Evolutionary conservation across 139 green algal genomes (phyloP).

Genomic region (Eudorina sp.): DNA sequence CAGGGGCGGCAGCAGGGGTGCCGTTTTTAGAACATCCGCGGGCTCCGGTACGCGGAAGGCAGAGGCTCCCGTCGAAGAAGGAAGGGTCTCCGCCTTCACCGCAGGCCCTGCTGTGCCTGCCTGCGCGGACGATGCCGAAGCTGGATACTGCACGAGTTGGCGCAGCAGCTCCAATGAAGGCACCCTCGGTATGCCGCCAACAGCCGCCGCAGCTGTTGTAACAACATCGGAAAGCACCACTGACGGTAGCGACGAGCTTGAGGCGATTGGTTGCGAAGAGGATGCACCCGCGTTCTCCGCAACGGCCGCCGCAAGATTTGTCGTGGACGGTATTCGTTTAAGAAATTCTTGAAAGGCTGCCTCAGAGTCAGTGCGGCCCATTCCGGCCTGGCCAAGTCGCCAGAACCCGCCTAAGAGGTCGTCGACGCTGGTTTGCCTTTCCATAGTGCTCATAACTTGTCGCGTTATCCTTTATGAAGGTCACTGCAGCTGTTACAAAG

Average conservation of each 20-base stretch:
- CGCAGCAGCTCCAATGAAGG: constrained; percentile 76
- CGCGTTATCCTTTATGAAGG: not conserved
- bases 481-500: not conserved
- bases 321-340: constrained; percentile 79
- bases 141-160: constrained; percentile 63
- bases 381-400: constrained; percentile 53
- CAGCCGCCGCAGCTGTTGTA: constrained; percentile 44
- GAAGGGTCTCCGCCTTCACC: not conserved
- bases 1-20: not conserved
- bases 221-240: constrained; percentile 42
- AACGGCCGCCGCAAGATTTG: constrained; percentile 65
- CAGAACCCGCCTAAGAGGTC: constrained; percentile 69
- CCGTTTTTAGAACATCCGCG: constrained; percentile 2
- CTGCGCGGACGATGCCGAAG: not conserved
- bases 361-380: constrained; percentile 72
- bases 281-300: constrained; percentile 25
- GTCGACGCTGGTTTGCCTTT: constrained; percentile 53
- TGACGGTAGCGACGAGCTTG: not conserved
- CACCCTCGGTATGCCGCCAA: constrained; percentile 71
- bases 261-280: not conserved
- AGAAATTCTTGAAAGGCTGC: constrained; percentile 82
- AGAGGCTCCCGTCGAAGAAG: not conserved
- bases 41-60: constrained; percentile 18
- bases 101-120: not conserved
- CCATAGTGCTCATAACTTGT: constrained; percentile 19